These are phyloP conservation scores for Colletotrichum sp. DNA, from an alignment of 2,329 filamentous ascomycete genomes.

Conservation along the genomic window DNA sequence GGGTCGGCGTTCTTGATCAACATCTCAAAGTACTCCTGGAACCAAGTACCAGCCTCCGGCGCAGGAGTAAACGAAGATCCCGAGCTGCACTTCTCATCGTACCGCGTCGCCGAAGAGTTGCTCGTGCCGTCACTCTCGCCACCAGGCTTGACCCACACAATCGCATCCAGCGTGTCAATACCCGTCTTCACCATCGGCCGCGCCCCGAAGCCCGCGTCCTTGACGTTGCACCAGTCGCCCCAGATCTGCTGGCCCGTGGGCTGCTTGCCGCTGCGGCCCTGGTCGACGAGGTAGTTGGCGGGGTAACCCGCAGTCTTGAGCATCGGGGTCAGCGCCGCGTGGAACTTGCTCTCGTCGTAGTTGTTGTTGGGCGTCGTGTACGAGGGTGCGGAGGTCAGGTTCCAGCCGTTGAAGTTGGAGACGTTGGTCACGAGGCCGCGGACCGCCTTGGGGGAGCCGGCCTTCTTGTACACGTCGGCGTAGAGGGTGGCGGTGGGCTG, in stretches of 20 bases:
- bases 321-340: slow-evolving; percentile 15
- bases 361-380: slow-evolving; percentile 28
- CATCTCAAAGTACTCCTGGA: slow-evolving; percentile 65
- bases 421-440: slow-evolving; percentile 41
- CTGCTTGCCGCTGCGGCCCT: slow-evolving; percentile 38
- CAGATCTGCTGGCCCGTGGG: slow-evolving; percentile 56
- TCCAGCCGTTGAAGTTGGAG: slow-evolving; percentile 36
- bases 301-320: slow-evolving; percentile 21
- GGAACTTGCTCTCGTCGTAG: slow-evolving; percentile 23
- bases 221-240: slow-evolving; percentile 66
- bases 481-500: slow-evolving; percentile 30
- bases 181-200: slow-evolving; percentile 58
- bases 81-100: slow-evolving; percentile 54
- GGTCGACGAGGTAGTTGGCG: slow-evolving; percentile 23
- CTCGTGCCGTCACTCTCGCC: slow-evolving; percentile 39
- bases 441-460: slow-evolving; percentile 37
- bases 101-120: slow-evolving; percentile 42
- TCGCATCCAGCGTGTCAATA: slow-evolving; percentile 55
- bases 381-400: slow-evolving; percentile 21
- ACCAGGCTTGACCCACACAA: slow-evolving; percentile 67
- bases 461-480: slow-evolving; percentile 33
- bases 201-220: slow-evolving; percentile 58
- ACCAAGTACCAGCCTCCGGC: slow-evolving; percentile 74
- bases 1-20: slow-evolving; percentile 61
- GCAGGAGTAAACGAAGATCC: slow-evolving; percentile 64